Base-by-base conservation (phyloP, 768 basidiomycete species). In the Phaeolepiota aurea region DNA sequence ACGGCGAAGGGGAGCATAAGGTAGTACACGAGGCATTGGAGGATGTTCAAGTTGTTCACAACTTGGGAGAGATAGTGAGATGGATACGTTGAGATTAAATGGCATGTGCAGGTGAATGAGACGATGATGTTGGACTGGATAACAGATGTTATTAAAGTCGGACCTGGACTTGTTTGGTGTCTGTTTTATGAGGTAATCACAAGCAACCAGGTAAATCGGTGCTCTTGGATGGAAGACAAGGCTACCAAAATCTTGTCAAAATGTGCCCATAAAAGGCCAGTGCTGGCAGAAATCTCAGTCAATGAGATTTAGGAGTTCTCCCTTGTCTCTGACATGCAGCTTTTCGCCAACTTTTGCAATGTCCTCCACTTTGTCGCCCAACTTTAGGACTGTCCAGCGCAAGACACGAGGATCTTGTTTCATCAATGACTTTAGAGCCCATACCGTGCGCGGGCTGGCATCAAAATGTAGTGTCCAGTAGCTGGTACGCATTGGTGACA, bases 391-490 rank as follows among this genome's bases (percentile, higher is more conserved):
- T 4, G 86, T 87, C 77, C 83, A 86, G 14, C 88, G 74, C 40
- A 94, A 65, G 11, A 94, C 87, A 21, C 83, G 76, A 9, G 88
- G 88, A 53, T 94, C 91, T 39, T 70, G 69, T 5, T 82, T 77
- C 58, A 93, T 72, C 42, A 83, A 67, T 5, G 65, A 60, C 48
- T 79, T 77, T n/a, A 94, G 66, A 1, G 72, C 65, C 4, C 67
- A 64, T 37, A 93, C 66, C 0, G 77, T 79, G 28, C 67, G 66
- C 9, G 90, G 90, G 5, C 84, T 83, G 3, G 87, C 77, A 66
- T 94, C 91, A 57, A 92, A 94, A 54, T 88, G 76, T 68, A 94
- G 75, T 3, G 84, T 81, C 88, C 88, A 93, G 57, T 91, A 91
- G 51, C 90, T 93, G 50, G 20, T 18, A 14, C 22, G 18, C 31